Conservation (phyloP, 768 basidiomycete species). For the Lactarius hengduanensis region DNA sequence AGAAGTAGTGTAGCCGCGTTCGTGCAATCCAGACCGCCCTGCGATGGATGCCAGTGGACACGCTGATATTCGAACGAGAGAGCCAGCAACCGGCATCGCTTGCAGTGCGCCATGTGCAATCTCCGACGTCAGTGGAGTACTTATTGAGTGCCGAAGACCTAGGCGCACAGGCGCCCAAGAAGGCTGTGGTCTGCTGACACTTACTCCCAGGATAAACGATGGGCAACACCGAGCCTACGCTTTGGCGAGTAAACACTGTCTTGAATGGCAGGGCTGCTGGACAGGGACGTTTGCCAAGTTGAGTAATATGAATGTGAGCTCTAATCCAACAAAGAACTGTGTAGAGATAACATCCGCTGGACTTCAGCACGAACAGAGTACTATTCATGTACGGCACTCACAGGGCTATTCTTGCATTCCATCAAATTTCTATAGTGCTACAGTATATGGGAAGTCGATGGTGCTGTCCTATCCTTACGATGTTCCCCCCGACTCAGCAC, state of each 20-base stretch:
- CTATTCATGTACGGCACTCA: not conserved
- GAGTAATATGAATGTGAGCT: not conserved
- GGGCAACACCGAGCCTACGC: not conserved
- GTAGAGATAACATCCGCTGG: not conserved
- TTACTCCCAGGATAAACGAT: not conserved
- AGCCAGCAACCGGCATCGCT: not conserved
- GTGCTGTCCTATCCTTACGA: not conserved
- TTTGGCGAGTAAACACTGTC: not conserved
- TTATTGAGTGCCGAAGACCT: not conserved
- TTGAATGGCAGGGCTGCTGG: not conserved
- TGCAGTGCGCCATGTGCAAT: not conserved
- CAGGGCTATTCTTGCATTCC: not conserved
- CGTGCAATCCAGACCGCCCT: not conserved
- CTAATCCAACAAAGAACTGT: not conserved
- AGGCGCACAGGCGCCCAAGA: not conserved
- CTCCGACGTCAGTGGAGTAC: not conserved
- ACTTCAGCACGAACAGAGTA: not conserved
- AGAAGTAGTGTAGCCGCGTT: not conserved
- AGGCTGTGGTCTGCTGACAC: not conserved
- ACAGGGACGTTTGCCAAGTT: not conserved
- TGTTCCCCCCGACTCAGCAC: not conserved
- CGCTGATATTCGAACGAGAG: not conserved
- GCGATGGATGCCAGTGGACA: not conserved
- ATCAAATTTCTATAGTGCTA: not conserved
- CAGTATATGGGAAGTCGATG: not conserved